Percentiles rank a stretch among this genome's conserved stretches.
Evolutionary conservation across 148 eudicot genomes (phyloP).

Genomic region (Gaultheria prostrata): DNA sequence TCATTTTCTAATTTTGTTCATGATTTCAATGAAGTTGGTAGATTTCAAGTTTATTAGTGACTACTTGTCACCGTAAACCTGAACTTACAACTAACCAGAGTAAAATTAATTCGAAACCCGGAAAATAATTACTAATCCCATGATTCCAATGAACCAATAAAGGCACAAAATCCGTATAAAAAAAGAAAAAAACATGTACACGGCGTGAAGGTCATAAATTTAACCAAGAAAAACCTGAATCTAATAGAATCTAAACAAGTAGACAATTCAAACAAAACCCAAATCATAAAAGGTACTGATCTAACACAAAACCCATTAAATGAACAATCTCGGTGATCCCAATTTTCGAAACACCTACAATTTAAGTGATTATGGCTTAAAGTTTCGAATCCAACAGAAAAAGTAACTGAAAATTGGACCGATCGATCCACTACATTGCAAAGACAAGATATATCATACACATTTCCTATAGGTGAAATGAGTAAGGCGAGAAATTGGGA

Average conservation of each 20-base stretch:
- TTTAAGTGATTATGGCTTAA: not conserved
- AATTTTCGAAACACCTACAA: not conserved
- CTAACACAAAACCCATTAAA: not conserved
- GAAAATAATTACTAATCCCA: not conserved
- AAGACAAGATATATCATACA: not conserved
- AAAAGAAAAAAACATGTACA: not conserved
- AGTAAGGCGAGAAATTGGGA: not conserved
- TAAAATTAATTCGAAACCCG: not conserved
- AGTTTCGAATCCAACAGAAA: not conserved
- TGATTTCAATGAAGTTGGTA: not conserved
- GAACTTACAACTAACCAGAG: not conserved
- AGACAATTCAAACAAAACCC: slow-evolving; percentile 8
- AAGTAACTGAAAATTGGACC: not conserved
- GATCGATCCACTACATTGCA: slow-evolving; percentile 5
- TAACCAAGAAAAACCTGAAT: not conserved
- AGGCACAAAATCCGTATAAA: not conserved
- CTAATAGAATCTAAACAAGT: not conserved
- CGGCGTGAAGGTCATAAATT: not conserved
- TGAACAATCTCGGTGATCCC: slow-evolving; percentile 6
- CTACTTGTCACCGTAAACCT: not conserved
- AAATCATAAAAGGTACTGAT: slow-evolving; percentile 9
- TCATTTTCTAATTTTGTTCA: not conserved
- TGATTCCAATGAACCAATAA: not conserved
- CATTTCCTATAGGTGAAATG: not conserved
- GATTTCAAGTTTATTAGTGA: not conserved